Evolutionary conservation across 2,329 filamentous ascomycete species (phyloP).

Genomic region (Xylaria sp.): DNA sequence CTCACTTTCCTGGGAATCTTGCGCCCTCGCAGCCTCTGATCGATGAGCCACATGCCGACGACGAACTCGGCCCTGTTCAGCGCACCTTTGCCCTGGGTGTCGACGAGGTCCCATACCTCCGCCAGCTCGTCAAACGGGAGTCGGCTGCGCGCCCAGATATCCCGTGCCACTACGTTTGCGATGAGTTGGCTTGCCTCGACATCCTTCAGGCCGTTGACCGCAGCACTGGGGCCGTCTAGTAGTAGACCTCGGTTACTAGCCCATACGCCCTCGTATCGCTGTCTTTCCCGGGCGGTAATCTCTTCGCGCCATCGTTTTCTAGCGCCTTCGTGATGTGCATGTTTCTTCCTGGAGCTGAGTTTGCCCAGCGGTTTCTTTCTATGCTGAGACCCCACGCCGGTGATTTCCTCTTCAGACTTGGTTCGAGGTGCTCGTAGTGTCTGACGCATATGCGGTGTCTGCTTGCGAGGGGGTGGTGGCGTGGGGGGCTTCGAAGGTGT

Average conservation of each 20-base stretch:
- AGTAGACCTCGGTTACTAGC: conserved; percentile 75
- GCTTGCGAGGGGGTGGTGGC: conserved; percentile 49
- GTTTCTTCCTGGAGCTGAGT: conserved; percentile 61
- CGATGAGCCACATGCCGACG: conserved; percentile 81
- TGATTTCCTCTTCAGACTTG: conserved; percentile 57
- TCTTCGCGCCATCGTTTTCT: conserved; percentile 78
- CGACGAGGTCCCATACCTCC: conserved; percentile 79
- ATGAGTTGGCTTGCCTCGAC: conserved; percentile 57
- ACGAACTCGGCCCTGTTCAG: conserved; percentile 76
- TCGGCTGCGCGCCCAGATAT: conserved; percentile 76
- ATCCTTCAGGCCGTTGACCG: conserved; percentile 14
- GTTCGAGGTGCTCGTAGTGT: conserved; percentile 66
- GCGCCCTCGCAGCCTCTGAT: conserved; percentile 78
- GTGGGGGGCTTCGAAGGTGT: conserved; percentile 50
- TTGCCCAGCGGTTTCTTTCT: conserved; percentile 59
- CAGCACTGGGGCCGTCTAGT: conserved; percentile 32
- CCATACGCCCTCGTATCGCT: conserved; percentile 84
- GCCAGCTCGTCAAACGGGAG: conserved; percentile 71
- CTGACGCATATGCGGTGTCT: conserved; percentile 63
- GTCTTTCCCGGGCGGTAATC: conserved; percentile 74
- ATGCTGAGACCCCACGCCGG: conserved; percentile 48
- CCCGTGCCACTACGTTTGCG: conserved; percentile 70
- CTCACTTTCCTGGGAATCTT: conserved; percentile 76
- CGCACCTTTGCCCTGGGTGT: conserved; percentile 58
- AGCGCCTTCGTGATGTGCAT: conserved; percentile 77